Conservation (phyloP, 352 stramenopile genomes). For the Pythium plurisporium region DNA sequence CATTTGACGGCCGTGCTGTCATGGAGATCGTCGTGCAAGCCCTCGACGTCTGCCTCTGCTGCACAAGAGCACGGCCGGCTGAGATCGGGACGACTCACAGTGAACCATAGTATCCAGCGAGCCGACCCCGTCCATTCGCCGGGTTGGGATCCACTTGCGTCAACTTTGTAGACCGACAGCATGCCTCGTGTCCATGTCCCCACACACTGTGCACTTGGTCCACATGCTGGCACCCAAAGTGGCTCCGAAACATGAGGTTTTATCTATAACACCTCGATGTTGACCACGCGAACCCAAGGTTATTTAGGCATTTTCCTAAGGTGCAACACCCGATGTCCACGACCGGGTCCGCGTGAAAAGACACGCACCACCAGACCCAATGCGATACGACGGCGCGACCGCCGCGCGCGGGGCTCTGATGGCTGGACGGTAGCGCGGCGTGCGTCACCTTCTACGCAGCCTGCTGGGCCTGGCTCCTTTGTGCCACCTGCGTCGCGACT, state of each 20-base stretch:
- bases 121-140: too few relatives aligned
- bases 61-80: too few relatives aligned
- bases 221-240: background rate
- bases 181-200: background rate
- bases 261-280: background rate
- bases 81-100: too few relatives aligned
- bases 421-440: constrained; percentile 11
- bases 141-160: too few relatives aligned
- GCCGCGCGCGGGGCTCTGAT: constrained; percentile 8
- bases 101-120: too few relatives aligned
- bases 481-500: constrained; percentile 2
- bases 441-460: background rate
- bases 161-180: too few relatives aligned
- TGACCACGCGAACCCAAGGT: background rate
- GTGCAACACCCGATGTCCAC: background rate
- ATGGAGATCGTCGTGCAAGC: too few relatives aligned
- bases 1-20: background rate
- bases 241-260: background rate
- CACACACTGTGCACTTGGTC: too few relatives aligned
- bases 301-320: constrained; percentile 1
- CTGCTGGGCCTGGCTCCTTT: background rate
- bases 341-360: constrained; percentile 2
- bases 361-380: constrained; percentile 5
- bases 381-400: constrained; percentile 20
- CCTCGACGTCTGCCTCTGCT: too few relatives aligned